Evolutionary conservation across 257 asterid species (phyloP), one percentile per base, ranked within the genome.

Genomic region (Coffea canephora): DNA sequence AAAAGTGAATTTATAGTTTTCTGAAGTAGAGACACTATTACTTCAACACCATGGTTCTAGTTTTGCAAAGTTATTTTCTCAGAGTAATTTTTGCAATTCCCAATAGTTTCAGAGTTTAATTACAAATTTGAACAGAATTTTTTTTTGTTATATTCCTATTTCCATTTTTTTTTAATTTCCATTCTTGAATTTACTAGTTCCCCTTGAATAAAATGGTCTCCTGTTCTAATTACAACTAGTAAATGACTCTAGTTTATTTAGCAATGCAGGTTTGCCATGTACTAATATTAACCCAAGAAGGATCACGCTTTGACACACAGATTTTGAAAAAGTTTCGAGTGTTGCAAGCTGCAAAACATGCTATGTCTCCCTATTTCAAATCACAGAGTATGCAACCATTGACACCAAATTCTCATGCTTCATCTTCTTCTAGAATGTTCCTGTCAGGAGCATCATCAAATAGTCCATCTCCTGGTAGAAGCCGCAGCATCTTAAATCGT

Each of bases 221-320:
- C 39, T 36, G 10, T 52, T 52, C 77, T 55, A 69, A n/a, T 54
- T 75, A 6, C 57, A 61, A 59, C 23, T 61, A 75, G 71, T 75
- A 76, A 84, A 86, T 82, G 86, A 89, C 87, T 84, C 86, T 85
- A 88, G 85, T 83, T 55, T 82, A 79, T 87, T 89, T 91, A 92
- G 96, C 87, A 80, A 77, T 90, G 93, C 98, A 96, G 99, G 98
- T 94, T 83, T 94, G 98, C 87, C 99, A 96, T 86, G 80, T 93
- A 43, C 67, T 96, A 74, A 69, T 96, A 75, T 87, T 91, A 77
- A 79, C 94, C 80, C 96, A 93, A 85, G 99, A 94, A 85, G 99
- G 97, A 68, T 90, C 98, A 76, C 93, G 83, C 70, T 94, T 96
- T 72, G 97, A 96, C 79, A 89, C 93, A 57, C 94, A 85, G 78